Evolutionary conservation across 768 basidiomycete genomes (phyloP), one percentile per base, ranked within the genome.

Genomic region (Sutorius australiensis): DNA sequence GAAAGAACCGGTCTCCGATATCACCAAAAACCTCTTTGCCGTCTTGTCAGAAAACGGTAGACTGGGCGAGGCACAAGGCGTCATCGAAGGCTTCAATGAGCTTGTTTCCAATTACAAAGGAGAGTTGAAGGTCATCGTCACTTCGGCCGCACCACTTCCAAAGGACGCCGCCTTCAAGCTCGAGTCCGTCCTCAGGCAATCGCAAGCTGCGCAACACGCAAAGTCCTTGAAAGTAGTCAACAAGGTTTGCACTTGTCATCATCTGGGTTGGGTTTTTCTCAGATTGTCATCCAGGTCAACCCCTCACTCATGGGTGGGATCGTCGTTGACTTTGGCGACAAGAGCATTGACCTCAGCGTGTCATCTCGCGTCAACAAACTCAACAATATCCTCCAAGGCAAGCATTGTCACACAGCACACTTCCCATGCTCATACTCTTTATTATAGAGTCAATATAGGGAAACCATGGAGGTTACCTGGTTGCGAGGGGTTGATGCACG

Each of bases 251-350:
- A 3, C 31, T 48, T 27, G 24, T 24, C 30, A 14, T 3, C n/a
- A 44, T 38, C 41, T 28, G 3, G 9, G 46, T 14, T 28, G 16
- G 14, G 32, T 32, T 38, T 48, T n/a, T 2, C 38, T 57, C 49
- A 24, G 24, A 61, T 46, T 47, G 31, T 53, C 49, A 40, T 56
- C 30, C 55, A 95, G 93, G 89, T 98, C 66, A 94, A 98, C 77
- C 85, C 93, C 40, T 75, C 83, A n/a, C 77, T 98, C 52, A 74
- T 98, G 57, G 97, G 95, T 53, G 97, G 97, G 46, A 71, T 98
- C 54, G 80, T 98, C 55, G 87, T 99, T 45, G 97, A 99, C 75
- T 93, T 99, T 67, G 95, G 94, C 58, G 97, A 98, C 78, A 95
- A 95, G 79, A 93, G 92, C 48, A 89, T 99, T 63, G 97, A 99